Conservation (phyloP, 495 filamentous ascomycete species). For the Aspergillus haitiensis region DNA sequence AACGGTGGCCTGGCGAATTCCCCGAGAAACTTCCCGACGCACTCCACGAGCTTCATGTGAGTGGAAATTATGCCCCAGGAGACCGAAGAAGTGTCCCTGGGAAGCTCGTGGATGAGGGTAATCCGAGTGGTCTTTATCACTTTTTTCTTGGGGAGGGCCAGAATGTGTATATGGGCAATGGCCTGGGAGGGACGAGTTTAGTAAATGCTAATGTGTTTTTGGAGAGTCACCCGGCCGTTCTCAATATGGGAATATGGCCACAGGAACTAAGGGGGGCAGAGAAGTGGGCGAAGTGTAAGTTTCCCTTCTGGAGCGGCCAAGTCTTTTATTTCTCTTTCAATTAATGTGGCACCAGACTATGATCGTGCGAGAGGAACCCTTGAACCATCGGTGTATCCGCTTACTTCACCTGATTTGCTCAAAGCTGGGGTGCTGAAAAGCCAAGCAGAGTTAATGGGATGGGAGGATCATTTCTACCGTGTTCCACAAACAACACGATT, state of each 20-base stretch:
- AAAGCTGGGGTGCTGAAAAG: not conserved
- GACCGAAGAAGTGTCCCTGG: conserved; percentile 3
- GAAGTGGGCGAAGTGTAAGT: conserved; percentile 4
- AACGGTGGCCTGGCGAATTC: conserved; percentile 2
- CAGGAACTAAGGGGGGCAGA: not conserved
- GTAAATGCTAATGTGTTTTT: conserved; percentile 10
- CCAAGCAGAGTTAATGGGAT: conserved; percentile 5
- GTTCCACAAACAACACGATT: conserved; percentile 6
- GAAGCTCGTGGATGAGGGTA: not conserved
- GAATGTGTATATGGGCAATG: conserved; percentile 12
- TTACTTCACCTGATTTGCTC: not conserved
- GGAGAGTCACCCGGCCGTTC: not conserved
- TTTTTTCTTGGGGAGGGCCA: conserved; percentile 6
- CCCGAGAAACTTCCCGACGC: conserved; percentile 6
- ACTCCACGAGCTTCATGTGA: conserved; percentile 4
- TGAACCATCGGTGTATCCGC: not conserved
- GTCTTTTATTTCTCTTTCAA: not conserved
- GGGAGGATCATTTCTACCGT: conserved; percentile 7
- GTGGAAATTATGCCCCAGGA: conserved; percentile 1
- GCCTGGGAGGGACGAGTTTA: conserved; percentile 5
- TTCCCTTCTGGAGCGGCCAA: not conserved
- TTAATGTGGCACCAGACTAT: not conserved
- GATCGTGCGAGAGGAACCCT: not conserved
- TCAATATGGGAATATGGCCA: conserved; percentile 4
- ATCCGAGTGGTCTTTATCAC: conserved; percentile 5